Conservation (phyloP, 805 yeast genomes). For the Pichia nakasei region DNA sequence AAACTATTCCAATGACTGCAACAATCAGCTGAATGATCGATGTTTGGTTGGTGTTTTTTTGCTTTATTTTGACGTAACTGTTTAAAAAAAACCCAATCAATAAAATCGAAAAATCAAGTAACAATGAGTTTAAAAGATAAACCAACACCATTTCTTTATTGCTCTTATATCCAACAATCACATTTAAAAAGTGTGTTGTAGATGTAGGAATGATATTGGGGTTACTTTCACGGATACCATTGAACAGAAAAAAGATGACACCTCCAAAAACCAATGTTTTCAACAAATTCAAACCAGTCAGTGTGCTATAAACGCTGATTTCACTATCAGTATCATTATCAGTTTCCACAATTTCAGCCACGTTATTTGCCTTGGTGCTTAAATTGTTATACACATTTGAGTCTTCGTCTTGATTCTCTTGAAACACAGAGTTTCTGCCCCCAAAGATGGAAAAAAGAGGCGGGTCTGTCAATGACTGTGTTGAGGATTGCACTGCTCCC, state of each 20-base stretch:
- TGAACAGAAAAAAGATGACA: slow-evolving; percentile 8
- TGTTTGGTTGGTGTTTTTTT: background rate
- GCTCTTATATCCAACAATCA: background rate
- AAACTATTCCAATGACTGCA: slow-evolving; percentile 62
- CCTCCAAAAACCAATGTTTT: slow-evolving; percentile 6
- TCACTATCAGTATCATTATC: no score
- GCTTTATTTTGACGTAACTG: no score
- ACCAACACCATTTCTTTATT: background rate
- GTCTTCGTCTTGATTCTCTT: slow-evolving; percentile 15
- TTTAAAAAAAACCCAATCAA: background rate
- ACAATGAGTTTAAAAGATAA: background rate
- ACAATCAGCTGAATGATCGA: slow-evolving; percentile 30
- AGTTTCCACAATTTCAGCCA: background rate
- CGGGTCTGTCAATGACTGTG: slow-evolving; percentile 19
- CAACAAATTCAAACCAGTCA: background rate
- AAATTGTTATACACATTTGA: background rate
- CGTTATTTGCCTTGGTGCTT: background rate
- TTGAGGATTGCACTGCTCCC: slow-evolving; percentile 1
- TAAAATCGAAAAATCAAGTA: background rate
- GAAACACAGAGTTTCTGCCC: slow-evolving; percentile 13
- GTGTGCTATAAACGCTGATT: background rate
- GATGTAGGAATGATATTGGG: slow-evolving; percentile 1
- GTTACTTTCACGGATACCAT: background rate
- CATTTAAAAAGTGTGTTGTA: background rate
- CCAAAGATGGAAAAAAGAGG: slow-evolving; percentile 22